A percentile compares a stretch with the other conserved stretches of the same genome.
Conservation (phyloP, 345 rosid genomes). For the Dipteronia sinensis region DNA sequence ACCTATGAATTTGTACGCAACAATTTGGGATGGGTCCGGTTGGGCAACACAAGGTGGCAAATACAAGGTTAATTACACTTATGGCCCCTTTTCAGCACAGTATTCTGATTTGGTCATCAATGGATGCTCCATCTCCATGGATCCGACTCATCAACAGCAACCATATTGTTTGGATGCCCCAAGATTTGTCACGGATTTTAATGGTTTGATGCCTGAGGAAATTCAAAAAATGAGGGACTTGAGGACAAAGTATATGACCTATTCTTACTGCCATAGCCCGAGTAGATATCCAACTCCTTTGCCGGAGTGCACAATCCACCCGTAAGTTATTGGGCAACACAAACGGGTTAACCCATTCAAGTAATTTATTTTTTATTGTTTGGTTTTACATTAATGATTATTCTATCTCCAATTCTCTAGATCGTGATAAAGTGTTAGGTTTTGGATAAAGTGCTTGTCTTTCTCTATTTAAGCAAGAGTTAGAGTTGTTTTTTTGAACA, state of each 20-base stretch:
- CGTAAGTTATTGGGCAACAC: neutral
- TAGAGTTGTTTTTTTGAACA: too few species aligned
- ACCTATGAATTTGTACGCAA: constrained; percentile 27
- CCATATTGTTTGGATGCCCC: neutral
- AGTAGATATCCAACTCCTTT: neutral
- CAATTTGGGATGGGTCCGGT: constrained; percentile 30
- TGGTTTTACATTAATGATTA: too few species aligned
- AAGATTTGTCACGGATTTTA: neutral
- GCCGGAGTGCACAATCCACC: neutral
- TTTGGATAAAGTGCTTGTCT: too few species aligned
- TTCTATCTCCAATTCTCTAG: too few species aligned
- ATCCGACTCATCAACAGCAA: constrained; percentile 1
- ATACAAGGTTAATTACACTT: constrained; percentile 13
- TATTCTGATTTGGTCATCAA: constrained; percentile 14
- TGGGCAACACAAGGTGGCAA: constrained; percentile 28
- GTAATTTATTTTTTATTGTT: too few species aligned
- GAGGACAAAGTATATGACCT: constrained; percentile 8
- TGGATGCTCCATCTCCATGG: constrained; percentile 11
- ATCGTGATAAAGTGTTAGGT: too few species aligned
- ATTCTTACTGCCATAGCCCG: constrained; percentile 8
- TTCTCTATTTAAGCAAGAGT: too few species aligned
- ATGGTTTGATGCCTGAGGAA: neutral
- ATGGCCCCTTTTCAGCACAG: constrained; percentile 16
- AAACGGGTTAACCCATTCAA: too few species aligned
- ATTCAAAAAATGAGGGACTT: constrained; percentile 14